Conservation (phyloP, 495 filamentous ascomycete species). For the Tuber melanosporum region DNA sequence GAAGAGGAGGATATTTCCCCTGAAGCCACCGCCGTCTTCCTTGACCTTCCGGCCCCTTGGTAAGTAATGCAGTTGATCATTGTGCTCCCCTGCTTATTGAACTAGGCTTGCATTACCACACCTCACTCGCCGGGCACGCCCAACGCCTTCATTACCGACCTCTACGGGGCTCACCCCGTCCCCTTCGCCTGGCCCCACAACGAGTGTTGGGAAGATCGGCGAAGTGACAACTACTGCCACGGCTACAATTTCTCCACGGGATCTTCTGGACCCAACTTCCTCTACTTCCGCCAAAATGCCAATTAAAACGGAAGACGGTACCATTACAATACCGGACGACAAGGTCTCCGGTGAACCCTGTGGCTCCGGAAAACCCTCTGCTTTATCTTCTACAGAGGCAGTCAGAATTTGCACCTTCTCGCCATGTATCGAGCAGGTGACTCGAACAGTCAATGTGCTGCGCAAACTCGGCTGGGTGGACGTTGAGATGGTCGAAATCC, state of each 20-base stretch:
- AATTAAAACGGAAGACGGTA: neutral
- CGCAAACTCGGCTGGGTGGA: constrained; percentile 79
- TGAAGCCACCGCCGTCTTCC: constrained; percentile 72
- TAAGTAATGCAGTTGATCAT: constrained; percentile 4
- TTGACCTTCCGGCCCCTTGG: constrained; percentile 91
- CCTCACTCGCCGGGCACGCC: constrained; percentile 57
- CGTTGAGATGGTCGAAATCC: constrained; percentile 83
- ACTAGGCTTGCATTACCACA: constrained; percentile 68
- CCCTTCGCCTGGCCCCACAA: constrained; percentile 2
- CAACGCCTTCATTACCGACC: constrained; percentile 19
- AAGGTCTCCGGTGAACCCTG: neutral
- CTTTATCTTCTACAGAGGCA: constrained; percentile 61
- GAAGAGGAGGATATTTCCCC: constrained; percentile 48
- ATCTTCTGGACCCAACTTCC: constrained; percentile 6
- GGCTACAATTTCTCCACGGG: constrained; percentile 8
- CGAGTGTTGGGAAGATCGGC: neutral
- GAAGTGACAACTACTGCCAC: neutral
- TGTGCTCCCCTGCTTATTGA: constrained; percentile 9
- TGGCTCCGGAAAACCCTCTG: constrained; percentile 28
- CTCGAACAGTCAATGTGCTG: constrained; percentile 68
- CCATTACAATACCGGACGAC: neutral
- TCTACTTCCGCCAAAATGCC: constrained; percentile 10
- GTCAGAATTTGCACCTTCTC: constrained; percentile 86
- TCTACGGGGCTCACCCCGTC: constrained; percentile 19
- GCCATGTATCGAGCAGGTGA: constrained; percentile 93